phyloP scores from a whole-genome alignment of 1,284 basidiomycete species.

The Moniliella sp. region DNA sequence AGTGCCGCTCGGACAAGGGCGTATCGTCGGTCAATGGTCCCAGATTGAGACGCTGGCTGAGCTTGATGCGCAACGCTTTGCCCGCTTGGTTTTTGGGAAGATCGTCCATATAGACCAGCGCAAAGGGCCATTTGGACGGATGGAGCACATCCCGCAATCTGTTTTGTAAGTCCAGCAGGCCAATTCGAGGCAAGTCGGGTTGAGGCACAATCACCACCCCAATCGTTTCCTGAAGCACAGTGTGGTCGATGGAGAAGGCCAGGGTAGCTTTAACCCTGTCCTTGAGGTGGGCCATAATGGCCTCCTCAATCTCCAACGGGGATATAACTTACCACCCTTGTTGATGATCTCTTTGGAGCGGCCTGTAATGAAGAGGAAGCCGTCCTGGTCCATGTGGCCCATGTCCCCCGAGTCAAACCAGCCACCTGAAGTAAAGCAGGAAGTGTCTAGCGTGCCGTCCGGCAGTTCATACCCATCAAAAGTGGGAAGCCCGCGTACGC shows the following conservation, averaged over 20 bases:
- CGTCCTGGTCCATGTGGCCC: slow-evolving; percentile 34
- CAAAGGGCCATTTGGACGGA: slow-evolving; percentile 33
- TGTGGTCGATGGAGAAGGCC: slow-evolving; percentile 33
- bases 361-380: slow-evolving; percentile 32
- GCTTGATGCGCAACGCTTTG: slow-evolving; percentile 33
- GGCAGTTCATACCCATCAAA: slow-evolving; percentile 29
- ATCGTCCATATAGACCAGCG: slow-evolving; percentile 33
- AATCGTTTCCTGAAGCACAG: slow-evolving; percentile 31
- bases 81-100: slow-evolving; percentile 32
- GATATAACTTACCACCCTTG: slow-evolving; percentile 33
- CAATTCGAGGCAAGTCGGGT: slow-evolving; percentile 30
- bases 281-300: slow-evolving; percentile 27
- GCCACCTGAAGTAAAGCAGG: slow-evolving; percentile 26
- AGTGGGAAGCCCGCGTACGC: slow-evolving; percentile 28
- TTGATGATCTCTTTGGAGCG: slow-evolving; percentile 34
- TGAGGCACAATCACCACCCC: slow-evolving; percentile 32
- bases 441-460: slow-evolving; percentile 26
- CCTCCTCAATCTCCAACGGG: slow-evolving; percentile 34
- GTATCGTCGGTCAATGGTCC: slow-evolving; percentile 31
- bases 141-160: slow-evolving; percentile 28
- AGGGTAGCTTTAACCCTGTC: slow-evolving; percentile 31
- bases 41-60: slow-evolving; percentile 29
- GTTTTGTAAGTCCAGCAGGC: slow-evolving; percentile 30
- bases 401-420: slow-evolving; percentile 34
- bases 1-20: slow-evolving; percentile 28